These are phyloP conservation scores for Sporobolus alterniflorus DNA, from an alignment of 202 grass and related monocot species.

Conservation along the genomic window DNA sequence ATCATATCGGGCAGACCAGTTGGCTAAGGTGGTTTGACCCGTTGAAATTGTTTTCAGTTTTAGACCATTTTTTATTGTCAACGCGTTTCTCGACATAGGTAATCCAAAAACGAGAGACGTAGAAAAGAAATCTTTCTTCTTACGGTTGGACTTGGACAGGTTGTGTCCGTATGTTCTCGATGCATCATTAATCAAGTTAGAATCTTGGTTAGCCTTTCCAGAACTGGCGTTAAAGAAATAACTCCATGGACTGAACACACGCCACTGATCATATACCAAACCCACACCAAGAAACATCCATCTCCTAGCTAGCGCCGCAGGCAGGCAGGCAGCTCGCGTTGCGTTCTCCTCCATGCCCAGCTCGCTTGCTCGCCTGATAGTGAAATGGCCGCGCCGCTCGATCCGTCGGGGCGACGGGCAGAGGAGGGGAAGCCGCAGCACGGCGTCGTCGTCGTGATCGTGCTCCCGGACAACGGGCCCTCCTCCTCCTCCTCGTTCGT, in stretches of 20 bases:
- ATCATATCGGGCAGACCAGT: too few species aligned
- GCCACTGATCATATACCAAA: slow-evolving; percentile 42
- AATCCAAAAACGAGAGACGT: slow-evolving; percentile 16
- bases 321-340: not conserved
- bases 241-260: not conserved
- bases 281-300: not conserved
- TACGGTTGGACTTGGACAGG: not conserved
- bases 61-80: too few species aligned
- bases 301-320: not conserved
- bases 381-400: slow-evolving; percentile 8
- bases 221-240: not conserved
- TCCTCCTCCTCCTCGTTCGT: slow-evolving; percentile 33
- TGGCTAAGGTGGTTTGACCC: too few species aligned
- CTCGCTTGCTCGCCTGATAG: not conserved
- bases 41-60: too few species aligned
- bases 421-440: not conserved
- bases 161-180: not conserved
- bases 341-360: not conserved
- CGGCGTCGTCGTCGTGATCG: slow-evolving; percentile 38
- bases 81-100: too few species aligned
- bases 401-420: not conserved
- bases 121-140: not conserved
- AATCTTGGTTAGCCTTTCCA: not conserved
- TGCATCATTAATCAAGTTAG: not conserved
- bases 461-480: slow-evolving; percentile 6